A percentile compares a stretch with the other conserved stretches of the same genome.
These are phyloP conservation scores for Ascochyta clinopodiicola DNA, from an alignment of 2,329 filamentous ascomycete genomes.

Conservation along the genomic window DNA sequence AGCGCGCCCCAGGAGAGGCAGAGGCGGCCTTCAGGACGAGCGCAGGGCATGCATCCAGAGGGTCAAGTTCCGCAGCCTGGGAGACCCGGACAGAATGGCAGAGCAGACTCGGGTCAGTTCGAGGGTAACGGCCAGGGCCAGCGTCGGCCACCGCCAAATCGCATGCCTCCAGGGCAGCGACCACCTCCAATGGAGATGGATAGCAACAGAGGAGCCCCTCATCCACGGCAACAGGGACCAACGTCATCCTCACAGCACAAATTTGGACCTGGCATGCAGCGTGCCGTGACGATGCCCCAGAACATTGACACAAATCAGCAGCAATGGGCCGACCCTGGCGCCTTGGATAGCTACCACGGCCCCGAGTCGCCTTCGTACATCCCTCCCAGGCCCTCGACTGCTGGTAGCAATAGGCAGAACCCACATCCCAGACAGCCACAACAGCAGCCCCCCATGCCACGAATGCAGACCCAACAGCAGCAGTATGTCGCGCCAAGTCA, in stretches of 20 bases:
- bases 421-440: constrained; percentile 28
- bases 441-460: constrained; percentile 41
- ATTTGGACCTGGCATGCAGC: constrained; percentile 41
- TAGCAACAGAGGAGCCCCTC: constrained; percentile 19
- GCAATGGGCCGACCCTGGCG: constrained; percentile 45
- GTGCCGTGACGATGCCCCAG: constrained; percentile 49
- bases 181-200: constrained; percentile 34
- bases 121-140: constrained; percentile 37
- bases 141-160: constrained; percentile 35
- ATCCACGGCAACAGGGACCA: constrained; percentile 27
- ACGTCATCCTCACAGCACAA: constrained; percentile 38
- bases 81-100: constrained; percentile 29
- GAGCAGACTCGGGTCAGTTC: constrained; percentile 47
- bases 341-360: constrained; percentile 45
- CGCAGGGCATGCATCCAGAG: constrained; percentile 31
- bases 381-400: constrained; percentile 47
- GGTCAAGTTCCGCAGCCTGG: constrained; percentile 29
- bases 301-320: constrained; percentile 32
- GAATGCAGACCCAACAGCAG: constrained; percentile 26
- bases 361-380: constrained; percentile 44
- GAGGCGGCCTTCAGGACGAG: constrained; percentile 30
- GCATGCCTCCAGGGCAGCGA: constrained; percentile 32
- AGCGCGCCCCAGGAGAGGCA: constrained; percentile 23
- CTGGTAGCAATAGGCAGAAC: constrained; percentile 39
- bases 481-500: constrained; percentile 31